phyloP scores from a whole-genome alignment of 176 grass and related monocot genomes.

The Eremochloa ophiuroides region DNA sequence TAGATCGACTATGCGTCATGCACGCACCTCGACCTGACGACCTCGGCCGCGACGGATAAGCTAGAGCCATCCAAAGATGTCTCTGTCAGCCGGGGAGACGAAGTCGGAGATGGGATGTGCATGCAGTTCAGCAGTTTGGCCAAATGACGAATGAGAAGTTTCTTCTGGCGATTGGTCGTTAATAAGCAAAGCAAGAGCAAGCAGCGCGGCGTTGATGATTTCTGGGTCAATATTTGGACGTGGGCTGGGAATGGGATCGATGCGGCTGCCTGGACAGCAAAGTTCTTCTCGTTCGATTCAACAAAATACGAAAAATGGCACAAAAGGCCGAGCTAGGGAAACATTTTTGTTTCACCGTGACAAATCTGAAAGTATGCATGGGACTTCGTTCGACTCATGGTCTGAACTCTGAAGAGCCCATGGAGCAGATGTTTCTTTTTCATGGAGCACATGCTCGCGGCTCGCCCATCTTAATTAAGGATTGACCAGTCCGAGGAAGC shows the following conservation, averaged over 20 bases:
- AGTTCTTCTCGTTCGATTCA: neutral
- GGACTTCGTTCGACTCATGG: neutral
- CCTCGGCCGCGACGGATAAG: neutral
- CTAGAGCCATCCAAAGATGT: neutral
- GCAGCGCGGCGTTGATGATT: neutral
- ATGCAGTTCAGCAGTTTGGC: neutral
- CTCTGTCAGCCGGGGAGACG: neutral
- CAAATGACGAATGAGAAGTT: neutral
- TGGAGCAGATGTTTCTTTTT: neutral
- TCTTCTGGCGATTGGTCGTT: neutral
- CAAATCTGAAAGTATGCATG: neutral
- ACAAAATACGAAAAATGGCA: neutral
- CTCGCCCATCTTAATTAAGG: neutral
- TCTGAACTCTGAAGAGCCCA: neutral
- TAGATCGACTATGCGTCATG: too few species aligned
- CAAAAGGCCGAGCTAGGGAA: neutral
- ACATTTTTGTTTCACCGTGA: neutral
- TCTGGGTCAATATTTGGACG: neutral
- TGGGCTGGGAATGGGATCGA: neutral
- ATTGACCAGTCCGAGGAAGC: neutral
- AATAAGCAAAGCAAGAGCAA: too few species aligned
- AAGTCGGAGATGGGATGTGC: neutral
- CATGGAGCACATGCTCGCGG: neutral
- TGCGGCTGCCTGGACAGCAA: too few species aligned
- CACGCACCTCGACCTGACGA: too few species aligned